Evolutionary conservation across 768 basidiomycete genomes (phyloP), one percentile per base, ranked within the genome.

Genomic region (Mrakia frigida): DNA sequence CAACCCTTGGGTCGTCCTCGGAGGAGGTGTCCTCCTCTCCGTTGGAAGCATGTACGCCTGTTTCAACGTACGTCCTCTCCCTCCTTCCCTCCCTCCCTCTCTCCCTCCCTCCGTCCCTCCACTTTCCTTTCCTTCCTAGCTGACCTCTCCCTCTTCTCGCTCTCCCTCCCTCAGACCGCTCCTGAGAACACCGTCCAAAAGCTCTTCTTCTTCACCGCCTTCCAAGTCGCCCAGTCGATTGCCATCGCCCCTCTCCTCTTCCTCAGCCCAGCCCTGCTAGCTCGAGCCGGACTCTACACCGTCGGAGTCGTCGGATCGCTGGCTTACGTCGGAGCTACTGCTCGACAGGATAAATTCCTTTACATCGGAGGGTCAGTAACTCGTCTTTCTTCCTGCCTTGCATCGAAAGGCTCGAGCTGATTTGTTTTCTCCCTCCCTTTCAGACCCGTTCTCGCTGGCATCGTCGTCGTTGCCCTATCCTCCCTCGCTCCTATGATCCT

Each of bases 171-270:
- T 28, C n/a, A 73, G 28, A 74, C 43, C 46, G 50, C 50, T 14
- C 46, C 46, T 50, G 46, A 50, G 46, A 50, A 50, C 18, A 50
- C 46, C 46, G 46, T 52, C 14, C 56, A 70, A 31, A 77, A 78
- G 77, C 52, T 74, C 9, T 69, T 74, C 73, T 77, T 78, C 68
- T 79, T 73, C 52, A 41, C 52, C 14, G 89, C 89, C 6, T 95
- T 96, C 84, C 92, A 94, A 79, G 89, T 87, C 5, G 92, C 88
- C 82, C 93, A 95, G 84, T 92, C 92, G 10, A 90, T 92, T 10
- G 92, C 91, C 3, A 86, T 96, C 59, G 91, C 90, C 78, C 93
- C 93, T 3, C 82, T 96, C n/a, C 93, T 93, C 85, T 94, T 95
- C 87, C 83, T 94, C 65, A 90, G 86, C 80, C 93, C 93, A 3